These are phyloP conservation scores for Casuarina glauca DNA, from an alignment of 306 rosid species.

Conservation along the genomic window DNA sequence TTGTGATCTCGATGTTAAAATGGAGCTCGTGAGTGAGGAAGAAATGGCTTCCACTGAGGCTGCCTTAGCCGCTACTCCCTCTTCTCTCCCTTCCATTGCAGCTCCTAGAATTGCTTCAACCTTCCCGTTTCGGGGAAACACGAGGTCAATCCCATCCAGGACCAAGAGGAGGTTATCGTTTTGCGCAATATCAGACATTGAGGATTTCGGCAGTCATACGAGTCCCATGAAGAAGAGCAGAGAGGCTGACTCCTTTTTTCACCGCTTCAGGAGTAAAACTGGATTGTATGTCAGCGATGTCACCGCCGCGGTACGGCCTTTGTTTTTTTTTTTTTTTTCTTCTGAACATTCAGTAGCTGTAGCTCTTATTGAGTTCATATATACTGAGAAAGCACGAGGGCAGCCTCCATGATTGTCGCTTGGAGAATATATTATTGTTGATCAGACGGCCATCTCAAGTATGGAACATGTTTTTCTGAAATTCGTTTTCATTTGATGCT, in stretches of 20 bases:
- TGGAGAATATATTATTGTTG: neutral
- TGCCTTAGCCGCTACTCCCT: constrained; percentile 50
- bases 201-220: constrained; percentile 41
- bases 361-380: no score
- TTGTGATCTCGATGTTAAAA: constrained; percentile 24
- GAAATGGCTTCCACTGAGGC: constrained; percentile 86
- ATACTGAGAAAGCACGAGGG: no score
- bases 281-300: constrained; percentile 70
- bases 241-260: constrained; percentile 41
- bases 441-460: no score
- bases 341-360: neutral
- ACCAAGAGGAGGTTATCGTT: constrained; percentile 48
- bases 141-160: no score
- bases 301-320: constrained; percentile 49
- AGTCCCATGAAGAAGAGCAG: constrained; percentile 40
- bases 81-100: constrained; percentile 17
- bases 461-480: neutral
- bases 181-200: constrained; percentile 43
- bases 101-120: constrained; percentile 28
- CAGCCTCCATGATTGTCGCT: neutral
- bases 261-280: constrained; percentile 50
- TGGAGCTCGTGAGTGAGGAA: constrained; percentile 47
- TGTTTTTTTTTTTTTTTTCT: neutral
- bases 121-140: neutral
- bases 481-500: constrained; percentile 1